A percentile compares a stretch with the other conserved stretches of the same genome.
These are phyloP conservation scores for Pichia cactophila DNA, from an alignment of 1,139 yeast species.

Conservation along the genomic window DNA sequence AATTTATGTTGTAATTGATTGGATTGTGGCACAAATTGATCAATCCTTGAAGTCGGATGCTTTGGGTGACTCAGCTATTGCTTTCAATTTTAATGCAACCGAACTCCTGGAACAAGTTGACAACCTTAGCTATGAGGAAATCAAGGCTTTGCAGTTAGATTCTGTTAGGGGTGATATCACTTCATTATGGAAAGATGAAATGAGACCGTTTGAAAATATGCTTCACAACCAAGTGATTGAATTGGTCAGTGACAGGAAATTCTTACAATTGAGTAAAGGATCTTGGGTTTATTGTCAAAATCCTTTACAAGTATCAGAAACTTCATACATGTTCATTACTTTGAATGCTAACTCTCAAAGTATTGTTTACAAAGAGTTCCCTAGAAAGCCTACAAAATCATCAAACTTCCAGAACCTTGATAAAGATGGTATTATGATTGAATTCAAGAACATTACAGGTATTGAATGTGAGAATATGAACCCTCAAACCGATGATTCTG, in stretches of 20 bases:
- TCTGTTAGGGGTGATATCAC: constrained; percentile 34
- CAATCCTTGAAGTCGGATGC: not conserved
- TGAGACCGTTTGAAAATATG: constrained; percentile 40
- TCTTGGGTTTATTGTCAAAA: constrained; percentile 74
- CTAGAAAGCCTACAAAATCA: constrained; percentile 28
- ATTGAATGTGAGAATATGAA: constrained; percentile 33
- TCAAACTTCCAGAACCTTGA: constrained; percentile 46
- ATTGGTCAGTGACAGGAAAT: constrained; percentile 75
- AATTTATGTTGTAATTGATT: constrained; percentile 7
- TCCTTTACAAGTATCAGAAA: constrained; percentile 42
- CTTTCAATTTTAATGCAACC: constrained; percentile 2
- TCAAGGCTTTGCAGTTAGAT: constrained; percentile 50
- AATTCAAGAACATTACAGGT: constrained; percentile 31
- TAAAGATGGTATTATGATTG: constrained; percentile 34
- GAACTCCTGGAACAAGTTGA: constrained; percentile 35
- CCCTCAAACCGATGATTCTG: constrained; percentile 12
- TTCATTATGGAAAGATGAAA: constrained; percentile 30
- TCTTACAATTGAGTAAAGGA: constrained; percentile 64
- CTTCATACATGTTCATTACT: constrained; percentile 42
- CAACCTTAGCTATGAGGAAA: constrained; percentile 38
- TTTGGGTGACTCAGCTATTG: not conserved
- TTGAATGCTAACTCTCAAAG: constrained; percentile 67
- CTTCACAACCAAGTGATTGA: constrained; percentile 57
- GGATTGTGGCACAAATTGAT: constrained; percentile 24
- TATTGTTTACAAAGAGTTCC: constrained; percentile 56